Base-by-base conservation (phyloP, 257 asterid species). In the Solanum raphanifolium region DNA sequence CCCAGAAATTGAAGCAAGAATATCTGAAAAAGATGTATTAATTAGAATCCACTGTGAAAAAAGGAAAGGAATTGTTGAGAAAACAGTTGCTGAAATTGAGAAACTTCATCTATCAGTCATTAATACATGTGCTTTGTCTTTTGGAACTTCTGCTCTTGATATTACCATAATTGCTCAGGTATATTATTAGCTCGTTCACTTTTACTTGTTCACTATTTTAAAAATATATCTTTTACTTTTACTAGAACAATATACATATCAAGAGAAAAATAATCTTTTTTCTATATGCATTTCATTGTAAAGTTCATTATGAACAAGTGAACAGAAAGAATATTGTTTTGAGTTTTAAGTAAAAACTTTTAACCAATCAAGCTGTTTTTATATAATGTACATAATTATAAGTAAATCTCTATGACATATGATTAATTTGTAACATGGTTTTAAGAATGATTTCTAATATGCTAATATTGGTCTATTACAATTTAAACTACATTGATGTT, bases 161-260 rank as follows among this genome's bases (percentile, higher is more conserved):
- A 91, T 95, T 0, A 92, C 96, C 11, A 82, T 95, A 25, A 89
- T 91, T 78, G 95, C 98, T n/a, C 92, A 92, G 98, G 98, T 94
- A 93, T 13, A 23, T 41, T 41, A 46, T 46, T 46, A 13, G 18
- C 20, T 46, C 21, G 9, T 52, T 52, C 62, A 6, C 9, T 52
- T 52, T 52, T 52, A 52, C 23, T 52, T 52, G 1, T 52, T 52
- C 62, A 6, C 9, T 52, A 52, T 52, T 16, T 6, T 52, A 16
- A 52, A 52, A 52, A 52, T 15, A 13, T 5, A 3, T 2, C 1
- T 52, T 6, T 52, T 16, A 52, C 20, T 16, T 52, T 52, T 52
- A 52, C n/a, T 52, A 52, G 0, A 2, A 52, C 23, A 52, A 3
- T 48, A 16, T 5, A 48, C 7, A 48, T 48, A 48, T 15, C 58